Percentiles rank a stretch among this genome's conserved stretches.
These are phyloP conservation scores for Hippophae gyantsensis DNA, from an alignment of 306 rosid species.

Conservation along the genomic window DNA sequence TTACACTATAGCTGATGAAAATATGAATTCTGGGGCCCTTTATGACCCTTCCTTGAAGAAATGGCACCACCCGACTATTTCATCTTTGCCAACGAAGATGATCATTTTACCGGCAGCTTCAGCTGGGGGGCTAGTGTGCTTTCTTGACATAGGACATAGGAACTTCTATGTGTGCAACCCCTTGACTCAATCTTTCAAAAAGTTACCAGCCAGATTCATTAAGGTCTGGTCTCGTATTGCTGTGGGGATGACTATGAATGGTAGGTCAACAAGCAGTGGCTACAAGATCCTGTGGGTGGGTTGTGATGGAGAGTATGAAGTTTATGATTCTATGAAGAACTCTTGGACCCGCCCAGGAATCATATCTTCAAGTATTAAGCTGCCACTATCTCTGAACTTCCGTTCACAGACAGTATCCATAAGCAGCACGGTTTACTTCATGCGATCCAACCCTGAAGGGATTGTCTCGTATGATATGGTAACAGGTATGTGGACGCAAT, in stretches of 20 bases:
- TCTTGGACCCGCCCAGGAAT: constrained; percentile 62
- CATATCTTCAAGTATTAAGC: constrained; percentile 46
- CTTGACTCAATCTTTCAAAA: constrained; percentile 71
- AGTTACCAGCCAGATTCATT: constrained; percentile 71
- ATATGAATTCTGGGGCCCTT: constrained; percentile 65
- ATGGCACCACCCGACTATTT: constrained; percentile 71
- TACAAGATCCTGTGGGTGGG: constrained; percentile 77
- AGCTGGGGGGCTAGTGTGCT: constrained; percentile 89
- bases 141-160: constrained; percentile 55
- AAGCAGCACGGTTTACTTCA: constrained; percentile 61
- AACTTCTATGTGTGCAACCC: constrained; percentile 87
- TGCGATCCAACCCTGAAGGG: constrained; percentile 71
- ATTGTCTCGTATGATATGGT: constrained; percentile 57
- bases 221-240: constrained; percentile 65
- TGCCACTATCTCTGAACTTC: constrained; percentile 46
- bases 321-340: constrained; percentile 62
- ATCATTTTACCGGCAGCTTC: constrained; percentile 77
- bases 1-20: constrained; percentile 66
- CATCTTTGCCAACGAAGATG: constrained; percentile 42
- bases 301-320: constrained; percentile 71
- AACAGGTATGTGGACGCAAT: constrained; percentile 65
- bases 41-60: constrained; percentile 80
- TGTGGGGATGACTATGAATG: constrained; percentile 71
- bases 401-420: constrained; percentile 55
- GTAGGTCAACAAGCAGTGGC: constrained; percentile 38